Base-by-base conservation (phyloP, 345 rosid species). In the Moricandia moricandioides region DNA sequence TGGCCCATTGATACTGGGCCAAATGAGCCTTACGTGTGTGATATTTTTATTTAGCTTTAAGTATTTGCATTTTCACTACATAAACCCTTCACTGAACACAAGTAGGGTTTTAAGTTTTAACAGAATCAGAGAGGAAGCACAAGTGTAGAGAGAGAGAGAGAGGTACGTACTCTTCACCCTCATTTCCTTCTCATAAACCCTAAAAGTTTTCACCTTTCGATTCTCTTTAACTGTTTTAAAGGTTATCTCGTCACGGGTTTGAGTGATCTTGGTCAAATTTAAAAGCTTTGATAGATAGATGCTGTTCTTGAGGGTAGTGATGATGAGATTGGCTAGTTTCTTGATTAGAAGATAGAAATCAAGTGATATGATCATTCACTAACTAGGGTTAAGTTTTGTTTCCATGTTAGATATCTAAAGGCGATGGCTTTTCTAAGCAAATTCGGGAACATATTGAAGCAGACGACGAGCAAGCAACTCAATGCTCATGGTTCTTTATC, bases 351-450 rank as follows among this genome's bases (percentile, higher is more conserved):
- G 24, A 18, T 30, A 5, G 57, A 24, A 43, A 24, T 33, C 54
- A 33, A 10, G n/a, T 68, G 73, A 16, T 27, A 60, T 60, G 68
- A 7, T 60, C 33, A 11, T 39, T 67, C 67, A 16, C 8, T 70
- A 39, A 71, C 29, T 17, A 18, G 2, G 33, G 6, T 4, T 71
- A 30, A 14, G 24, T 21, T 56, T 68, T 61, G 59, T 61, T 31
- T 5, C 0, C 8, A 58, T 17, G 2, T 54, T 49, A 71, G 80
- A n/a, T 67, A 55, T 72, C 31, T 4, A 67, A 61, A 1, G 4
- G 40, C 49, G 68, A 95, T 95, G 99, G 96, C 98, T 59, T 89
- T 95, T 80, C 81, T 95, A 49, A 82, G 91, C 67, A 95, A 86
- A 80, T 77, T 86, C 39, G 97, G 98, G 18, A 84, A 80, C 71